Percentiles rank a stretch among this genome's conserved stretches.
Evolutionary conservation across 257 asterid species (phyloP).

Genomic region (Rauvolfia tetraphylla): DNA sequence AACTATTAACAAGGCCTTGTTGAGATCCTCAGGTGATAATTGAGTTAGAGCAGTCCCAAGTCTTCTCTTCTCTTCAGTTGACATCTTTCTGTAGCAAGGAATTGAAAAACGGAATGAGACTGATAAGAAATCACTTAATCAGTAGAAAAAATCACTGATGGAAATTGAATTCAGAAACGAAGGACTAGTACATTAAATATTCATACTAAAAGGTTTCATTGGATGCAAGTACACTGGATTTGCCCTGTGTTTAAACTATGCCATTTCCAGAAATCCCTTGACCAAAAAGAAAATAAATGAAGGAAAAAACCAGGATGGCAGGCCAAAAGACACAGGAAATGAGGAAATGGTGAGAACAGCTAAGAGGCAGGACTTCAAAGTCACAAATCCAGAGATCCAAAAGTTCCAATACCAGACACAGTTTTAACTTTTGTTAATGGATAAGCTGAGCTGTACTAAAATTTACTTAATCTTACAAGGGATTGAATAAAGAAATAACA

Average conservation of each 20-base stretch:
- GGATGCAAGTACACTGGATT: background rate
- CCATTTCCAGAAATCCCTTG: background rate
- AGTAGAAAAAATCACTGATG: background rate
- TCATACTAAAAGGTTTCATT: background rate
- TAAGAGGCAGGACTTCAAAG: background rate
- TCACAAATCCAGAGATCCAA: background rate
- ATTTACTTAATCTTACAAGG: background rate
- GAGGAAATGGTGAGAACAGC: background rate
- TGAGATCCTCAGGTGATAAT: slow-evolving; percentile 62
- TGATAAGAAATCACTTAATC: background rate
- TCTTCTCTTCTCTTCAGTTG: slow-evolving; percentile 76
- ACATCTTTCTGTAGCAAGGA: slow-evolving; percentile 46
- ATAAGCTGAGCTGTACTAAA: background rate
- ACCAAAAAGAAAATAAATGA: background rate
- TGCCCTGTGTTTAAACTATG: background rate
- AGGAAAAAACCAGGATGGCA: background rate
- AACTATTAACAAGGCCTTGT: slow-evolving; percentile 65
- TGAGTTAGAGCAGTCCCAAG: slow-evolving; percentile 67
- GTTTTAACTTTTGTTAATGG: background rate
- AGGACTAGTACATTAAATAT: background rate
- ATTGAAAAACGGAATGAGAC: background rate
- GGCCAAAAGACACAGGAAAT: background rate
- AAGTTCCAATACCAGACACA: background rate
- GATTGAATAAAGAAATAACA: background rate
- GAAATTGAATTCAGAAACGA: background rate